These are phyloP conservation scores for Cryptococcus maquisensis DNA, from an alignment of 1,284 basidiomycete genomes.

Conservation along the genomic window DNA sequence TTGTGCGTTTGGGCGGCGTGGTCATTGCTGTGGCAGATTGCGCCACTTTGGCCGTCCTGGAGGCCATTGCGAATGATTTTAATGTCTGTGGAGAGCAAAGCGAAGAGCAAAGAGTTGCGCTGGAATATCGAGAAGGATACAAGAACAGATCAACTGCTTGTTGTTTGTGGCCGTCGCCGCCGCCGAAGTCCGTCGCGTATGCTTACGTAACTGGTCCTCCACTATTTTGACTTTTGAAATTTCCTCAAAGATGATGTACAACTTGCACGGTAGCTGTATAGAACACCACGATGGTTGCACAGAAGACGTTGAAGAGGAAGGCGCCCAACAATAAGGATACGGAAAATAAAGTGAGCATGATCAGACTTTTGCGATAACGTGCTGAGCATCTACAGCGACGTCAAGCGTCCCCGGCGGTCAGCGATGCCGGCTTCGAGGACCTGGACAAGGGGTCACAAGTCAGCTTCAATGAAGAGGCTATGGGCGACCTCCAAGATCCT, in stretches of 20 bases:
- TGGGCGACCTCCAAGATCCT: constrained; percentile 18
- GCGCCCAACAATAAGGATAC: not conserved
- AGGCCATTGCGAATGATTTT: constrained; percentile 3
- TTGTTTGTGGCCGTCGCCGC: no score
- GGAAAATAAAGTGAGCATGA: constrained; percentile 2
- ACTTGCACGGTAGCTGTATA: not conserved
- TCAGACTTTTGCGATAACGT: not conserved
- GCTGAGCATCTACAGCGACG: constrained; percentile 3
- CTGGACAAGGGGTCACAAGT: constrained; percentile 9
- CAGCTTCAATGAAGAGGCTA: constrained; percentile 2
- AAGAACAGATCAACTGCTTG: no score
- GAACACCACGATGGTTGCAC: not conserved
- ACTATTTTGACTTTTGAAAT: no score
- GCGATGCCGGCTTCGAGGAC: constrained; percentile 17
- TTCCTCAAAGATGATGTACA: not conserved
- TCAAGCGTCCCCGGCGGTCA: constrained; percentile 3
- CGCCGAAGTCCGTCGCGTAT: no score
- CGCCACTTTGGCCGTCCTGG: constrained; percentile 5
- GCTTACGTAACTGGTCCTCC: no score
- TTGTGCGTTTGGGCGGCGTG: constrained; percentile 9
- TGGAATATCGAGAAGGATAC: no score
- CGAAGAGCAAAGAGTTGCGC: no score
- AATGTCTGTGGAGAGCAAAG: not conserved
- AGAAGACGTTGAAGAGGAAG: constrained; percentile 17
- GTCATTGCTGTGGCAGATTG: constrained; percentile 7